These are phyloP conservation scores for Tulasnella sp. DNA, from an alignment of 768 basidiomycete species.

Conservation along the genomic window DNA sequence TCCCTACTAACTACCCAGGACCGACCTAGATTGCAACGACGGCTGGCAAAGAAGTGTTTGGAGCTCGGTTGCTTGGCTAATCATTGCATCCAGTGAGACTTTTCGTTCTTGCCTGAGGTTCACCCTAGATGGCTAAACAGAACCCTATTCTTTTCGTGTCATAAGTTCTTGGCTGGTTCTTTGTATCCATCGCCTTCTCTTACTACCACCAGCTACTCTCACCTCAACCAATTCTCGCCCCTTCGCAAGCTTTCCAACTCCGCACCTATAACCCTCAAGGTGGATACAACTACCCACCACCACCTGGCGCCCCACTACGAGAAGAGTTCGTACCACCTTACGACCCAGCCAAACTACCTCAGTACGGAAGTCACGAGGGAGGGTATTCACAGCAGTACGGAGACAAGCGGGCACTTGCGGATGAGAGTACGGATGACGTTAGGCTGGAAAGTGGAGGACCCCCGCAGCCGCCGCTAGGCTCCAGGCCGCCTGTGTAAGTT, in stretches of 20 bases:
- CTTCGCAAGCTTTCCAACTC: conserved; percentile 36
- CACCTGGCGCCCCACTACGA: conserved; percentile 39
- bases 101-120: not conserved
- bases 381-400: conserved; percentile 40
- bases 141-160: not conserved
- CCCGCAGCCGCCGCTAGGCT: not conserved
- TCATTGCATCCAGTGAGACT: conserved; percentile 61
- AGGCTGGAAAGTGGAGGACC: conserved; percentile 1
- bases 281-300: conserved; percentile 47
- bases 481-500: not conserved
- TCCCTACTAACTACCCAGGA: conserved; percentile 46
- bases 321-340: conserved; percentile 62
- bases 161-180: conserved; percentile 61
- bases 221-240: conserved; percentile 53
- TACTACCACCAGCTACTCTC: conserved; percentile 78
- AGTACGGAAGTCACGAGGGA: conserved; percentile 41
- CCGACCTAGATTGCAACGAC: conserved; percentile 58
- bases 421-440: conserved; percentile 11
- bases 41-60: conserved; percentile 69
- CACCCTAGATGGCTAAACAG: not conserved
- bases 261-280: conserved; percentile 27
- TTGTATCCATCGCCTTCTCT: conserved; percentile 66
- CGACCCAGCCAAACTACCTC: conserved; percentile 38
- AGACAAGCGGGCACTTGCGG: not conserved
- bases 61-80: conserved; percentile 65